Evolutionary conservation across 2,329 filamentous ascomycete genomes (phyloP), one percentile per base, ranked within the genome.

Genomic region (Pseudocercospora eumusae): DNA sequence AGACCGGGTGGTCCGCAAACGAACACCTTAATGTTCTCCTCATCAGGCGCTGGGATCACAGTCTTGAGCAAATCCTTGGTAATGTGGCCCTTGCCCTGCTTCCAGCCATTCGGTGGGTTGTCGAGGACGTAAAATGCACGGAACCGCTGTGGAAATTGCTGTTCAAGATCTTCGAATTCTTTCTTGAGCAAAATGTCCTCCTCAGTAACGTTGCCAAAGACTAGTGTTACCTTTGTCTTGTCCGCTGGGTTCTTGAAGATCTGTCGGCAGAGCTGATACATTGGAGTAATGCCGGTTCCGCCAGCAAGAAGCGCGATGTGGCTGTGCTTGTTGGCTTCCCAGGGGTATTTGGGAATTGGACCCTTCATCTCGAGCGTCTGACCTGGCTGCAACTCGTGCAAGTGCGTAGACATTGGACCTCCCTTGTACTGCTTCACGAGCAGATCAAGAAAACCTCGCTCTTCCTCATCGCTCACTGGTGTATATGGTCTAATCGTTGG

Each of bases 231-330:
- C 83, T 96, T 96, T 71, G 95, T 99, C 86, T 95, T 93, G 82
- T 99, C 95, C 47, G 91, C 86, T 64, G 93, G 92, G 85, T 97
- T 96, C 79, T 89, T 91, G 87, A 98, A 96, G 80, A 99, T 96
- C 74, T 88, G 85, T 66, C 91, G 91, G 68, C 87, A 83, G 50
- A 99, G 87, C 83, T 99, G 95, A 84, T 91, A 98, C 93, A 98
- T 97, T 70, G 95, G 95, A 10, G 95, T 95, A 77, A 99, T 96
- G 64, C 95, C 95, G 7, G 95, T 97, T 68, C 95, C 95, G 71
- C 95, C 95, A n/a, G 93, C 92, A 66, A 99, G 85, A 68, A 93
- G 83, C 42, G 86, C 88, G 71, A 96, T 86, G 82, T 98, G 92
- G 64, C 91, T 67, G 82, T 97, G 93, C 86, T 96, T 97, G 85